Conservation (phyloP, 495 filamentous ascomycete genomes). For the Trichoderma asperelloides region DNA sequence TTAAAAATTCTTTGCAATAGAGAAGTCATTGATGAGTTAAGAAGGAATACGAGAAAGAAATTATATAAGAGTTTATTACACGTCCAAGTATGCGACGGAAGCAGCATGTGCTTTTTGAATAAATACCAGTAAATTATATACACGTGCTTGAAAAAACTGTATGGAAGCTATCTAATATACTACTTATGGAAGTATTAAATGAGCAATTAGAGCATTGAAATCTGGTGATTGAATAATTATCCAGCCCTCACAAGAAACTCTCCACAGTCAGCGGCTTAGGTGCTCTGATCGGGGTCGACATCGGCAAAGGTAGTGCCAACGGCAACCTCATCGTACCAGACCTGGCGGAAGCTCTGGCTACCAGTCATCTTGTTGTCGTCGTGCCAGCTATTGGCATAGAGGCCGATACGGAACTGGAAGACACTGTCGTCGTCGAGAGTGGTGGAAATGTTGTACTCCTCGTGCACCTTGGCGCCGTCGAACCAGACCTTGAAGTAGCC, state of each 20-base stretch:
- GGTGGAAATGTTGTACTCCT: conserved; percentile 33
- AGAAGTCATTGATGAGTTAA: no score
- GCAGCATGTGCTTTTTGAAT: no score
- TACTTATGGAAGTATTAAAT: not conserved
- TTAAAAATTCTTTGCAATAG: no score
- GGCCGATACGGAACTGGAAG: conserved; percentile 46
- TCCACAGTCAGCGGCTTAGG: not conserved
- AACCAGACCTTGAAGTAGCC: conserved; percentile 44
- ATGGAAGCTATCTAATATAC: not conserved
- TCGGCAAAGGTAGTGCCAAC: conserved; percentile 39
- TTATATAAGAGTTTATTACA: no score
- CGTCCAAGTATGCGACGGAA: no score
- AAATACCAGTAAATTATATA: not conserved
- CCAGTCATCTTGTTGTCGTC: conserved; percentile 37
- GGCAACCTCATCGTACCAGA: conserved; percentile 48
- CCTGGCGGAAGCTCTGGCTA: conserved; percentile 37
- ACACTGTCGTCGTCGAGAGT: conserved; percentile 34
- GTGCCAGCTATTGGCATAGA: conserved; percentile 51
- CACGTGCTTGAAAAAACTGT: not conserved
- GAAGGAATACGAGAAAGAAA: no score
- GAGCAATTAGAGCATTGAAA: not conserved
- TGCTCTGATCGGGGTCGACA: not conserved
- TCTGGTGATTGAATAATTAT: not conserved
- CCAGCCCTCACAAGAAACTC: not conserved
- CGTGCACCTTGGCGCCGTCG: conserved; percentile 40